These are phyloP conservation scores for Colletotrichum plurivorum DNA, from an alignment of 2,329 filamentous ascomycete species.

Conservation along the genomic window DNA sequence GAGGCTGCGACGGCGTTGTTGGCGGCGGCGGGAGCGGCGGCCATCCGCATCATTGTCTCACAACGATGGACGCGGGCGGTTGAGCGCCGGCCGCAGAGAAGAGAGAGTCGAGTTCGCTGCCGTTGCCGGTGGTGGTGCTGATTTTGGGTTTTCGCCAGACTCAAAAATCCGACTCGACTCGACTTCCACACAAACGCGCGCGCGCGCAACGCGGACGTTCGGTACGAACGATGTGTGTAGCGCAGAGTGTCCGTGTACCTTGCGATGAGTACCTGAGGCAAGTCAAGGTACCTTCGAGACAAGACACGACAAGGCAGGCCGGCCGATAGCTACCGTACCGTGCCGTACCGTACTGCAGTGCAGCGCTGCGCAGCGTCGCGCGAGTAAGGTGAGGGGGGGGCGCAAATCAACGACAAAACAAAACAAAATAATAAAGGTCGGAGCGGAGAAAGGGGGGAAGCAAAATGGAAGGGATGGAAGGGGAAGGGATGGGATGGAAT, in stretches of 20 bases:
- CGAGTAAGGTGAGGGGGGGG: conserved; percentile 26
- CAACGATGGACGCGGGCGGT: neutral
- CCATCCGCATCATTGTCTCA: conserved; percentile 41
- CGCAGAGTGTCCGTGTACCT: neutral
- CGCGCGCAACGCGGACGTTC: too few relatives aligned
- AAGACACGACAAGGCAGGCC: conserved; percentile 3
- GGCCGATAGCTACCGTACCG: neutral
- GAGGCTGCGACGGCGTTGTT: conserved; percentile 20
- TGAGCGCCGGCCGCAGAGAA: too few relatives aligned
- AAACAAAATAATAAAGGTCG: neutral
- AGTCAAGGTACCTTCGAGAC: too few relatives aligned
- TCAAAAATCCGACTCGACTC: neutral
- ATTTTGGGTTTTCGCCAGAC: too few relatives aligned
- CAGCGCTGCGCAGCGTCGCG: conserved; percentile 13
- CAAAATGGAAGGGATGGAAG: conserved; percentile 9
- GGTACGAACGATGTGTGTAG: neutral
- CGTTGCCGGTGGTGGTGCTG: too few relatives aligned
- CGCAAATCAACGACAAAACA: neutral
- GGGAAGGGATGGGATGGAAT: conserved; percentile 16
- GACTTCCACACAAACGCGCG: neutral
- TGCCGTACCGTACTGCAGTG: neutral
- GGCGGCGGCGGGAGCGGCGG: conserved; percentile 25
- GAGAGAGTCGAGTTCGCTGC: too few relatives aligned
- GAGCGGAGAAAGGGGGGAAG: conserved; percentile 15
- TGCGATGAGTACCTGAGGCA: too few relatives aligned